A percentile compares a stretch with the other conserved stretches of the same genome.
Evolutionary conservation across 108 stramenopile species (phyloP).

Genomic region (Chaetoceros muelleri): DNA sequence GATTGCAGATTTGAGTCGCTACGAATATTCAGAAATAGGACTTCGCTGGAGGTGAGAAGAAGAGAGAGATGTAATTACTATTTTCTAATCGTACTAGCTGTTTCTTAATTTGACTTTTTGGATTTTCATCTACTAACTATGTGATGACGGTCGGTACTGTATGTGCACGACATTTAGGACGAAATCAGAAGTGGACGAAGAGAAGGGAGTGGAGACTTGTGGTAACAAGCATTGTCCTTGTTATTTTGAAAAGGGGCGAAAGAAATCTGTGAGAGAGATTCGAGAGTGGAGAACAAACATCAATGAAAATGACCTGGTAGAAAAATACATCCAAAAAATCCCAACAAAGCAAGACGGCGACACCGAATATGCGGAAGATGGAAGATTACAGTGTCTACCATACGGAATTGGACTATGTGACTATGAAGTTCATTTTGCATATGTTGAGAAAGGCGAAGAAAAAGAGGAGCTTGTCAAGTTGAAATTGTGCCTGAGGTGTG

Average conservation of each 20-base stretch:
- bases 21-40: conserved; percentile 35
- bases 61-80: too few species aligned
- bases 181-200: conserved; percentile 44
- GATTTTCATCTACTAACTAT: too few species aligned
- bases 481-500: conserved; percentile 44
- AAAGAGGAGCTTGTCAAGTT: conserved; percentile 67
- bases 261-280: not conserved
- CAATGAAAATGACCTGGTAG: not conserved
- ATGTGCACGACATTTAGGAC: too few species aligned
- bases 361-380: conserved; percentile 19
- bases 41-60: conserved; percentile 81
- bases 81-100: too few species aligned
- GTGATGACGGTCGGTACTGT: too few species aligned
- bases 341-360: not conserved
- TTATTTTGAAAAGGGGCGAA: conserved; percentile 7
- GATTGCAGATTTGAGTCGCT: conserved; percentile 52
- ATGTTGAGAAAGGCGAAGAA: conserved; percentile 31
- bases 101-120: too few species aligned
- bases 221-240: conserved; percentile 58
- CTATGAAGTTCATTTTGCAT: conserved; percentile 63
- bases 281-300: not conserved
- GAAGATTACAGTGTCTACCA: conserved; percentile 14
- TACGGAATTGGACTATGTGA: conserved; percentile 26
- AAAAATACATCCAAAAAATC: not conserved
- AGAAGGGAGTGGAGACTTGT: conserved; percentile 55